Evolutionary conservation across 192 early-diverging fungal species (phyloP).

Genomic region (Umbelopsis sp.): DNA sequence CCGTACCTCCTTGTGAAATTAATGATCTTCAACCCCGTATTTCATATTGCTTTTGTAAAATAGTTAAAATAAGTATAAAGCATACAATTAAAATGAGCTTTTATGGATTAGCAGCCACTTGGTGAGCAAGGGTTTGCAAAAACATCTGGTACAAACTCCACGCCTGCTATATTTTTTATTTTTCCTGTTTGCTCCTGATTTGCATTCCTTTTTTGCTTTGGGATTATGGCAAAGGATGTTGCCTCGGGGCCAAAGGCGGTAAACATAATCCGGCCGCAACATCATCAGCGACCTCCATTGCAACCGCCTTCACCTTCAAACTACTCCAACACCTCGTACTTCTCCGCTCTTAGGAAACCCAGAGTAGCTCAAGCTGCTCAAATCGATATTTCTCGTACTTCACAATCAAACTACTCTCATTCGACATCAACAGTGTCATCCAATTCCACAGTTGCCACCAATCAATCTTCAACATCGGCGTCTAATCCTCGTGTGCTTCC

Average conservation of each 20-base stretch:
- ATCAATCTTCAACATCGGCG: conserved; percentile 20
- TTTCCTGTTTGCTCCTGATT: background rate
- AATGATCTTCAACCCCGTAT: too few species aligned
- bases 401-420: conserved; percentile 21
- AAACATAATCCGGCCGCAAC: conserved; percentile 35
- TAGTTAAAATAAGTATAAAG: too few species aligned
- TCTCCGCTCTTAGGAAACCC: conserved; percentile 22
- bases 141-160: conserved; percentile 15
- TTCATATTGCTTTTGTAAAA: too few species aligned
- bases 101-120: too few species aligned
- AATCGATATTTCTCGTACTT: conserved; percentile 5
- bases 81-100: too few species aligned
- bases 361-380: conserved; percentile 15
- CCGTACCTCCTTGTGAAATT: background rate
- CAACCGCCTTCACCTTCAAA: conserved; percentile 18
- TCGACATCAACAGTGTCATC: conserved; percentile 35
- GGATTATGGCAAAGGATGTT: conserved; percentile 22
- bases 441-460: conserved; percentile 22
- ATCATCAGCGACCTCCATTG: conserved; percentile 13
- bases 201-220: conserved; percentile 17
- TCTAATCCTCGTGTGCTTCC: conserved; percentile 23
- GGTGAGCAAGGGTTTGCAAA: too few species aligned
- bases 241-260: conserved; percentile 35
- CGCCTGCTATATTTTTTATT: background rate
- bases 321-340: conserved; percentile 14